These are phyloP conservation scores for Moricandia moricandioides DNA, from an alignment of 345 rosid genomes.

Conservation along the genomic window DNA sequence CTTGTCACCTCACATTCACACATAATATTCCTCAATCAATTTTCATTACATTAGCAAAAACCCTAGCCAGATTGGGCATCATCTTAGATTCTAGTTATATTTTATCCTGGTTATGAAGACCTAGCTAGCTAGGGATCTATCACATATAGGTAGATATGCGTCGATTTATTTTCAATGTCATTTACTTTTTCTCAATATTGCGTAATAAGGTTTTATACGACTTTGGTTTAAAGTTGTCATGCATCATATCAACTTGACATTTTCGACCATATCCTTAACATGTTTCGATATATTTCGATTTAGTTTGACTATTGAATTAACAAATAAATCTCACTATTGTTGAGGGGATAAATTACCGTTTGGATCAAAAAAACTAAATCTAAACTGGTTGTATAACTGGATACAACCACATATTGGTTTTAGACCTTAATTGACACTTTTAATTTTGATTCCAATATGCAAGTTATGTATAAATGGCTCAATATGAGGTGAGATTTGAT, in stretches of 20 bases:
- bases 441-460: background rate
- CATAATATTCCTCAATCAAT: slow-evolving; percentile 9
- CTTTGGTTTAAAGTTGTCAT: slow-evolving; percentile 15
- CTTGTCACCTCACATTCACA: slow-evolving; percentile 27
- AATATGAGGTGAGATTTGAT: slow-evolving; percentile 23
- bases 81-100: slow-evolving; percentile 7
- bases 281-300: background rate
- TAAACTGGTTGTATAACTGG: background rate
- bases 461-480: slow-evolving; percentile 8
- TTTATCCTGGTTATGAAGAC: slow-evolving; percentile 5
- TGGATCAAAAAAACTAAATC: background rate
- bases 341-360: background rate
- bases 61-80: slow-evolving; percentile 8
- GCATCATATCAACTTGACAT: background rate
- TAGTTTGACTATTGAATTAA: background rate
- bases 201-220: slow-evolving; percentile 8
- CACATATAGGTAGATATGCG: slow-evolving; percentile 30
- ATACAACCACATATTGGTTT: background rate
- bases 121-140: slow-evolving; percentile 16
- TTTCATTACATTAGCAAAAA: slow-evolving; percentile 12
- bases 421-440: background rate
- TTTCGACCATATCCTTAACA: background rate
- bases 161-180: background rate
- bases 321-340: background rate
- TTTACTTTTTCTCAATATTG: background rate